Evolutionary conservation across 495 filamentous ascomycete species (phyloP).

Genomic region (Tuber microsphaerosporum): DNA sequence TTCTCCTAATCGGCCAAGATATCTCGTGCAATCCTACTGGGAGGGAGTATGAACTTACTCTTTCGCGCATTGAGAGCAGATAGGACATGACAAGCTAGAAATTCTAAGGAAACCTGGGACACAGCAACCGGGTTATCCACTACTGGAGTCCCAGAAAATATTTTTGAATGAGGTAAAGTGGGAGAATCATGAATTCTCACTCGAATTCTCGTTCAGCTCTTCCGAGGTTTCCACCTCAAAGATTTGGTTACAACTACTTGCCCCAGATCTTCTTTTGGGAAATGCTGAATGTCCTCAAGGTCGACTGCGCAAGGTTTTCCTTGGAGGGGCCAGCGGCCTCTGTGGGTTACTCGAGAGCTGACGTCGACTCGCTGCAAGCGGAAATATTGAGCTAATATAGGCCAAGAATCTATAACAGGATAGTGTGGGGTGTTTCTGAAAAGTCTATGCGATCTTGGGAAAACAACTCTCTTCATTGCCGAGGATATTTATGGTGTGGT

Average conservation of each 20-base stretch:
- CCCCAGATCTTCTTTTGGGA: not conserved
- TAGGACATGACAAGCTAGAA: no score
- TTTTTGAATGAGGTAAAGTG: not conserved
- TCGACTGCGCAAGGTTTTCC: not conserved
- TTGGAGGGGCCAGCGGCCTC: no score
- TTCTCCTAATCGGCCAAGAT: not conserved
- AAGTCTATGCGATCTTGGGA: not conserved
- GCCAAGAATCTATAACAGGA: not conserved
- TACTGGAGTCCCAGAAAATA: no score
- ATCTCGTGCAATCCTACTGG: not conserved
- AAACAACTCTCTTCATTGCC: not conserved
- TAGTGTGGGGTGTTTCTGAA: not conserved
- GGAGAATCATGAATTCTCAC: not conserved
- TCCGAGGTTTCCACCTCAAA: not conserved
- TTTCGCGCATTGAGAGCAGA: not conserved
- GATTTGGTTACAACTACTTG: not conserved
- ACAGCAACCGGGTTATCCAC: not conserved
- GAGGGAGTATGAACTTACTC: not conserved
- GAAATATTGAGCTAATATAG: not conserved
- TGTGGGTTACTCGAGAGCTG: not conserved
- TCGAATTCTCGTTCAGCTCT: not conserved
- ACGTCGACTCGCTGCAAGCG: no score
- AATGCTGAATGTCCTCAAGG: not conserved
- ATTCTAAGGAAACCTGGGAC: not conserved
- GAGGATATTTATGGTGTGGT: no score